A percentile compares a stretch with the other conserved stretches of the same genome.
These are phyloP conservation scores for Tanozyma kutaoensis DNA, from an alignment of 805 yeast species.

Conservation along the genomic window DNA sequence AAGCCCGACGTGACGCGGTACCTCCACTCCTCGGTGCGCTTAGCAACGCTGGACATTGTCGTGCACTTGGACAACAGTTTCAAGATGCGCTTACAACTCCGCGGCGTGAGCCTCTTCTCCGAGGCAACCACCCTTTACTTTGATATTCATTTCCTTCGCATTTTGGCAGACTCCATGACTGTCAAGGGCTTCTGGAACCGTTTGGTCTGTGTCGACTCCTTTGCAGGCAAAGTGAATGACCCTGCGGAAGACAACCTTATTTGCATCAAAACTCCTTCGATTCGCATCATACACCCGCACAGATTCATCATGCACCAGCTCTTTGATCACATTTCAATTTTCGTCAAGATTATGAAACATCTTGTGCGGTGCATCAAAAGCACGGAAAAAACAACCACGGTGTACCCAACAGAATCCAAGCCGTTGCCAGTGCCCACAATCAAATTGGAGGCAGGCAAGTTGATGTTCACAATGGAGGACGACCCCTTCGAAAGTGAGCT, in stretches of 20 bases:
- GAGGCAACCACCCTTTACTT: not conserved
- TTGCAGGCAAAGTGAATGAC: slow-evolving; percentile 1
- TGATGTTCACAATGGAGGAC: slow-evolving; percentile 26
- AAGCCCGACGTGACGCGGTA: slow-evolving; percentile 1
- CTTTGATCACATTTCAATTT: slow-evolving; percentile 23
- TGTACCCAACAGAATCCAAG: slow-evolving; percentile 17
- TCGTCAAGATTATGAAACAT: slow-evolving; percentile 20
- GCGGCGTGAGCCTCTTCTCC: not conserved
- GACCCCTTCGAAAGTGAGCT: slow-evolving; percentile 30
- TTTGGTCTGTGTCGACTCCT: slow-evolving; percentile 4
- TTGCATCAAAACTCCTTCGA: slow-evolving; percentile 8
- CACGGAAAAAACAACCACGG: slow-evolving; percentile 6
- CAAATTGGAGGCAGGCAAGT: slow-evolving; percentile 10
- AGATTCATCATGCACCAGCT: slow-evolving; percentile 21
- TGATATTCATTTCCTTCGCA: slow-evolving; percentile 2
- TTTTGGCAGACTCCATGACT: slow-evolving; percentile 3
- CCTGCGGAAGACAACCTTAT: slow-evolving; percentile 1
- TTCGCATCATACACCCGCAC: slow-evolving; percentile 25
- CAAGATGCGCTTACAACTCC: slow-evolving; percentile 8
- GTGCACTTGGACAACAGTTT: slow-evolving; percentile 4
- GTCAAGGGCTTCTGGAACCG: slow-evolving; percentile 5
- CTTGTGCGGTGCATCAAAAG: slow-evolving; percentile 13
- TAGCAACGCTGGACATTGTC: slow-evolving; percentile 4
- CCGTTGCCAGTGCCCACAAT: slow-evolving; percentile 17
- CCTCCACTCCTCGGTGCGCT: not conserved